Evolutionary conservation across 352 stramenopile species (phyloP), one percentile per base, ranked within the genome.

Genomic region (Phytophthora quininea): DNA sequence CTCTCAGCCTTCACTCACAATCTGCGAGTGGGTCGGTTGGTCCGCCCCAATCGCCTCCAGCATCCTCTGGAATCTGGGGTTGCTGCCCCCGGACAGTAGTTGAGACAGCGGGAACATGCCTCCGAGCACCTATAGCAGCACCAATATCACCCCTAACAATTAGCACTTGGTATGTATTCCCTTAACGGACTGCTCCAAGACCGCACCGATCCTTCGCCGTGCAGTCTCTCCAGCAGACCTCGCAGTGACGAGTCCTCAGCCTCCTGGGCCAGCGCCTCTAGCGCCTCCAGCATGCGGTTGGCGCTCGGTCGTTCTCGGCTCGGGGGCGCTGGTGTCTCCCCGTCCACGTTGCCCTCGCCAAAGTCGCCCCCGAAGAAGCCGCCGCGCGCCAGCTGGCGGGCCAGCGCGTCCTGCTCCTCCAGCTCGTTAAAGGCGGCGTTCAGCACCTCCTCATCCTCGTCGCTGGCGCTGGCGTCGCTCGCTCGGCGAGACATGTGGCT

Each of bases 101-200:
- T 90, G 83, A 19, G 77, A 77, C 24, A 91, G 82, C 12, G 83
- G 83, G 32, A 88, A 80, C 35, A 90, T 51, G 5, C 77, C 74
- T 24, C 67, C 63, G 54, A 88, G 74, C 48, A 58, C 47, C 33
- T 74, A 63, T 9, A 40, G 29, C 24, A 3, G 15, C 19, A 24
- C 9, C 29, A 47, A 45, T 15, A 11, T 53, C 14, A 14, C 30
- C 31, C 40, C 32, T 33, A 12, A 27, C 31, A n/a, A 47, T 11
- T 14, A 49, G 15, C 43, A 11, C 43, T 27, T 29, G 8, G 15
- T 29, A 3, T 29, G 29, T 49, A 2, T 29, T 11, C 15, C 8
- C 19, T 27, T 14, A 4, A 19, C 19, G 3, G 1, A 12, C 6
- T 27, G 19, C 14, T 49, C 19, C 43, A 29, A n/a, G 19, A 24